A percentile compares a stretch with the other conserved stretches of the same genome.
Evolutionary conservation across 1,284 basidiomycete genomes (phyloP).

Genomic region (Ustilago hordei): DNA sequence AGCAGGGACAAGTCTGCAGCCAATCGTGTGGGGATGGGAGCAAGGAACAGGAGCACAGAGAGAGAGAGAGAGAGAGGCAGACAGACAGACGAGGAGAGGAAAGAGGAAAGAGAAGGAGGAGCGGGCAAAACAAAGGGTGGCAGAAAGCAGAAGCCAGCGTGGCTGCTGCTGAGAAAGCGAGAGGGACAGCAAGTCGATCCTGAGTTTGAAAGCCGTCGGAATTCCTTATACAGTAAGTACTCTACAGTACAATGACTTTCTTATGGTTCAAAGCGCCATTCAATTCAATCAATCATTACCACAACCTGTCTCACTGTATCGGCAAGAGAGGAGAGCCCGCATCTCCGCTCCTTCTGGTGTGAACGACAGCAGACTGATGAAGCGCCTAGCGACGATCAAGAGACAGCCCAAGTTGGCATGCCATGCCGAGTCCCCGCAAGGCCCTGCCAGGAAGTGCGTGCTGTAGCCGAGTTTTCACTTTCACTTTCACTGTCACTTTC

Average conservation of each 20-base stretch:
- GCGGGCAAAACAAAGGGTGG: constrained; percentile 8
- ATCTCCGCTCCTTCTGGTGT: constrained; percentile 2
- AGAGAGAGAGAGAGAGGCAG: not conserved
- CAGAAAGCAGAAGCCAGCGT: not conserved
- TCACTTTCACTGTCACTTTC: not conserved
- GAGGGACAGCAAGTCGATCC: constrained; percentile 10
- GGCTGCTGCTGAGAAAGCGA: constrained; percentile 9
- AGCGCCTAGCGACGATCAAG: not conserved
- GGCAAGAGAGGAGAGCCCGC: too few relatives aligned
- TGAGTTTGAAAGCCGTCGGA: constrained; percentile 9
- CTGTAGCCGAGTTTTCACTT: not conserved
- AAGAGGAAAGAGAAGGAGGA: not conserved
- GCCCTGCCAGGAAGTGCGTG: not conserved
- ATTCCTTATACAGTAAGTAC: too few relatives aligned
- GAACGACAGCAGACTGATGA: not conserved
- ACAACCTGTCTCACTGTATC: too few relatives aligned
- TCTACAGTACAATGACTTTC: too few relatives aligned
- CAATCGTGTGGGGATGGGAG: not conserved
- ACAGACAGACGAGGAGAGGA: not conserved
- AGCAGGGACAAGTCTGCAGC: constrained; percentile 9
- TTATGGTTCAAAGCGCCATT: not conserved
- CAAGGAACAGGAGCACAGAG: not conserved
- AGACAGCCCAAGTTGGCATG: not conserved
- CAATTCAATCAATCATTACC: too few relatives aligned
- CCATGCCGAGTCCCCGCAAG: not conserved